Evolutionary conservation across 257 asterid genomes (phyloP), one percentile per base, ranked within the genome.

Genomic region (Nicotiana knightiana): DNA sequence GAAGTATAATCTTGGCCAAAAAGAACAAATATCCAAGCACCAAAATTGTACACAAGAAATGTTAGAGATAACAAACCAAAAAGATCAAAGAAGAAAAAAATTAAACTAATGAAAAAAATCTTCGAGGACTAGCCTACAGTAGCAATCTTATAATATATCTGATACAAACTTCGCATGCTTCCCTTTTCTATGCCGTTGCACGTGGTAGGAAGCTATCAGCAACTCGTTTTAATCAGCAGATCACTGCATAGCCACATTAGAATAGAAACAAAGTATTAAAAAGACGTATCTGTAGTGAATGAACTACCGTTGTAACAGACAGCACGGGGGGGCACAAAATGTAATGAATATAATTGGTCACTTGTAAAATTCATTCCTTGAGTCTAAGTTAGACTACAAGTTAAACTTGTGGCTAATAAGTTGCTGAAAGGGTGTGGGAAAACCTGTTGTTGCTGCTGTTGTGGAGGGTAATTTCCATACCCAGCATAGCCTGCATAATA

Each of bases 391-490:
- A 62, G 35, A 10, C 35, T 24, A 21, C 32, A 62, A 62, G 9
- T 26, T 62, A 54, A 53, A 10, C 30, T 35, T 30, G 13, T 9
- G 4, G 5, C 1, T 54, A 57, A 55, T n/a, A 8, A 32, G 30
- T 13, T 66, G 55, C 39, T 28, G 67, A 18, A 81, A 51, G 73
- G 9, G 51, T 18, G 5, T 8, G 48, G 63, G 11, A 55, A 57
- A 82, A 91, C 96, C 97, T 91, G 93, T 79, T 90, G 85, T 90
- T 83, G 91, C 57, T 85, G 94, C 86, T 83, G 91, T 83, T 87
- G 90, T 28, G 84, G 85, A 62, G 88, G 83, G 63, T 87, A 87
- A 67, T 78, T 84, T 57, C 90, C 90, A 82, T 87, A 89, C 53
- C 90, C 90, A n/a, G 89, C 86, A 24, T 88, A 86, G 6, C 90